Base-by-base conservation (phyloP, 495 filamentous ascomycete genomes). In the Elaphomyces granulatus region DNA sequence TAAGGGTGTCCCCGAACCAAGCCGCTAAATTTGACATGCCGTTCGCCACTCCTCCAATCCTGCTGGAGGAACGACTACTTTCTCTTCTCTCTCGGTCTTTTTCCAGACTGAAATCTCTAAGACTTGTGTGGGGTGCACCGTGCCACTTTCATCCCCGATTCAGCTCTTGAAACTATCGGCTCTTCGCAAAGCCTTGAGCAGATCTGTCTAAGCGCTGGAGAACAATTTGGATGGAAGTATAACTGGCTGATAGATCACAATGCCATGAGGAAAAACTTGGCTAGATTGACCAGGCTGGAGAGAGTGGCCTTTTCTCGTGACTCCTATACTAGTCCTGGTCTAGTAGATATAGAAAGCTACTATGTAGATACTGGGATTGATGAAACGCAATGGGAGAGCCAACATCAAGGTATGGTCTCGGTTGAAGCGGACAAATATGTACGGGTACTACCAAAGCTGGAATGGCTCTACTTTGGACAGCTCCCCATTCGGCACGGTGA, bases 241-340 rank as follows among this genome's bases (percentile, higher is more conserved):
- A 32, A 36, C n/a, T 49, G 38, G 46, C 16, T 46, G 12, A 45
- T 49, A 8, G 31, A 49, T 40, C 39, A 46, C 31, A 4, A 20
- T 10, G 3, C 34, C 4, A 37, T 47, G 36, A 16, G 36, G 23
- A 28, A 6, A 4, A n/a, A 31, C 15, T 15, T 50, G 2, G 8
- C 10, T 12, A 17, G 33, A 1, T 14, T 50, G 14, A 10, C 28
- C 20, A 31, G 4, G 15, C 36, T 47, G 15, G 20, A 23, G 15
- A 43, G 35, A 19, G 8, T 43, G 4, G 30, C 40, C 7, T 43
- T 50, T 33, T 43, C 15, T 20, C 30, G 44, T 15, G 40, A 50
- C 20, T 16, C 19, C 23, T 43, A 46, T 32, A 2, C 2, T 12
- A 34, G 33, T 4, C 19, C 8, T 2, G n/a, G n/a, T 4, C 6